Percentiles rank a stretch among this genome's conserved stretches.
Evolutionary conservation across 139 green algal species (phyloP).

Genomic region (Choricystis sp.): DNA sequence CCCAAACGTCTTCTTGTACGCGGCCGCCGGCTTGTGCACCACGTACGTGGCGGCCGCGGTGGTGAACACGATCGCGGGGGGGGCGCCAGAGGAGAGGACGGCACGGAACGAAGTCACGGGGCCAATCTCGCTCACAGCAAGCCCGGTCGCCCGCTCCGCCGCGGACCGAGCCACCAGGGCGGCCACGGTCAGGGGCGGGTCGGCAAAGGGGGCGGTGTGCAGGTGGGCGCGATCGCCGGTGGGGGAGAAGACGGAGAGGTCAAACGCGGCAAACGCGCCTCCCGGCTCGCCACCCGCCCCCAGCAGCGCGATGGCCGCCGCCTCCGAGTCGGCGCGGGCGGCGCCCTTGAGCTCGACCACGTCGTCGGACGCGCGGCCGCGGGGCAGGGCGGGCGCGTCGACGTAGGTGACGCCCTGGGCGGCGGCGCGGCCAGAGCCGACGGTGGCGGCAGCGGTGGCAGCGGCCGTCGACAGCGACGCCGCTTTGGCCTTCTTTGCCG

Average conservation of each 20-base stretch:
- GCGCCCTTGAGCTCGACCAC: conserved; percentile 24
- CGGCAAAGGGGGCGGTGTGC: conserved; percentile 5
- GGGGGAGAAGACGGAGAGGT: not conserved
- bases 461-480: too few relatives aligned
- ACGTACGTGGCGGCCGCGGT: not conserved
- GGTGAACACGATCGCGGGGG: not conserved
- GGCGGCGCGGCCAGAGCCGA: conserved; percentile 28
- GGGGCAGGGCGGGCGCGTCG: not conserved
- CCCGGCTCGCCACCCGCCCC: conserved; percentile 6
- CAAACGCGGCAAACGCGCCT: not conserved
- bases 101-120: not conserved
- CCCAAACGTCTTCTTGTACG: not conserved
- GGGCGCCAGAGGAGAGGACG: not conserved
- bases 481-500: not conserved
- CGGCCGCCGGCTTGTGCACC: not conserved
- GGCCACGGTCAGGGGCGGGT: conserved; percentile 3
- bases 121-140: not conserved
- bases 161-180: conserved; percentile 7
- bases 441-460: not conserved
- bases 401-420: conserved; percentile 16
- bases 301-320: conserved; percentile 17
- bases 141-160: too few relatives aligned
- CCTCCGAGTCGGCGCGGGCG: conserved; percentile 18
- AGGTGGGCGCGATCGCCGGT: not conserved
- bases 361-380: conserved; percentile 10